Base-by-base conservation (phyloP, 2,329 filamentous ascomycete genomes). In the Ascochyta rabiei region DNA sequence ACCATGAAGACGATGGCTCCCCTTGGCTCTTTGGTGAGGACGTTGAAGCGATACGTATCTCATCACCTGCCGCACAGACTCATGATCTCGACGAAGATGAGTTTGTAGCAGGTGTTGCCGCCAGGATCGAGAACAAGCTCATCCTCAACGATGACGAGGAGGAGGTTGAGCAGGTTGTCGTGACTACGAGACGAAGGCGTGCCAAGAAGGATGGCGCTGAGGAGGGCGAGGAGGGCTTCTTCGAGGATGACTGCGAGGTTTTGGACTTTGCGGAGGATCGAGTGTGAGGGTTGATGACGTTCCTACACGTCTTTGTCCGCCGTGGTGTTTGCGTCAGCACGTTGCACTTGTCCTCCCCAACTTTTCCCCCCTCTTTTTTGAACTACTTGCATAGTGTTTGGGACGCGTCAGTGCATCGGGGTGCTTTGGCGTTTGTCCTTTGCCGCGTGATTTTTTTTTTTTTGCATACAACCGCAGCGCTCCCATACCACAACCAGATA, bases 211-310 rank as follows among this genome's bases (percentile, higher is more conserved):
- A 73, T 53, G 69, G 69, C 34, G 78, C 79, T 26, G 72, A 77
- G 10, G 89, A 90, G 53, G 86, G 88, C 50, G 84, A 85, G 48
- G 89, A 77, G 34, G 75, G 89, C 2, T 96, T 96, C 75, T 96
- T 96, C 67, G 92, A 96, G 76, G 91, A 96, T 71, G 92, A 96
- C 70, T 95, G 90, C 64, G 91, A 96, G 73, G 89, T 96, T 53
- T 82, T 96, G 59, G 91, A 96, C 77, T 96, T 95, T 82, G 90
- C 91, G 13, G 77, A 79, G 46, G 82, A 84, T 58, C 74, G 82
- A 39, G 82, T 84, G 0, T 76, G 57, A 71, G 4, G 3, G 15
- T 8, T 4, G 30, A 13, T 16, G 15, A 5, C n/a, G 5, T n/a
- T 16, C 15, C 6, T 12, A 30, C 12, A 5, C 12, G 12, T 13